Percentiles rank a stretch among this genome's conserved stretches.
Conservation (phyloP, 2,329 filamentous ascomycete genomes). For the Ustilaginoidea virens region DNA sequence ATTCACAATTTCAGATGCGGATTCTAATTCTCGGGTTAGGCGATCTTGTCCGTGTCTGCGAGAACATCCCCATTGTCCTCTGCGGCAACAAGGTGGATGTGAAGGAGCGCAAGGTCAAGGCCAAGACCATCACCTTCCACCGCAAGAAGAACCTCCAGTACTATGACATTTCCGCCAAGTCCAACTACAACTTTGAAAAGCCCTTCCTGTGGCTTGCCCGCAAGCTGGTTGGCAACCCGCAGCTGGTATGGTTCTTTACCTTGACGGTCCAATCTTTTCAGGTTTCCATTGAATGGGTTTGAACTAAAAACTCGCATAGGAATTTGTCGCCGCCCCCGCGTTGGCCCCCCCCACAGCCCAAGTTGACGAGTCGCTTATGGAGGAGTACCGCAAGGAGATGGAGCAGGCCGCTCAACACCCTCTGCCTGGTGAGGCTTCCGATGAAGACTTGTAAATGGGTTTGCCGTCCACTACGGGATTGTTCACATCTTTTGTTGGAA, state of each 20-base stretch:
- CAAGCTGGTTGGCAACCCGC: conserved; percentile 91
- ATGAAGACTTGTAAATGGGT: conserved; percentile 43
- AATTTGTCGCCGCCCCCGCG: conserved; percentile 91
- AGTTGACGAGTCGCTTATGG: conserved; percentile 72
- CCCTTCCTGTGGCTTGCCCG: conserved; percentile 98
- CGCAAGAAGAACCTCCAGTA: conserved; percentile 99
- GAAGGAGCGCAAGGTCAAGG: conserved; percentile 99
- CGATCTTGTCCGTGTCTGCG: conserved; percentile 96
- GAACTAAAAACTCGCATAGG: conserved; percentile 35
- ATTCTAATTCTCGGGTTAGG: no score
- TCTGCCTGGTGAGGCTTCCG: conserved; percentile 88
- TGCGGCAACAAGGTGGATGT: conserved; percentile 99
- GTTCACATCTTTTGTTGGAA: conserved; percentile 6
- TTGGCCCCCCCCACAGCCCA: conserved; percentile 85
- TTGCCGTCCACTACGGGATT: conserved; percentile 6
- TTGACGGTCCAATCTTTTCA: background rate
- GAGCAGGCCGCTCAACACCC: conserved; percentile 61
- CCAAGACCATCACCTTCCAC: conserved; percentile 99
- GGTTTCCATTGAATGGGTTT: conserved; percentile 11
- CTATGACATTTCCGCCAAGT: conserved; percentile 99
- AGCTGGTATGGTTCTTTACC: conserved; percentile 8
- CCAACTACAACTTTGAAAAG: conserved; percentile 99
- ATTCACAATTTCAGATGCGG: no score
- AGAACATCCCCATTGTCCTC: conserved; percentile 97
- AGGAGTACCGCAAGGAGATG: conserved; percentile 83